phyloP scores from a whole-genome alignment of 805 yeast genomes.

The Metschnikowia proteae region DNA sequence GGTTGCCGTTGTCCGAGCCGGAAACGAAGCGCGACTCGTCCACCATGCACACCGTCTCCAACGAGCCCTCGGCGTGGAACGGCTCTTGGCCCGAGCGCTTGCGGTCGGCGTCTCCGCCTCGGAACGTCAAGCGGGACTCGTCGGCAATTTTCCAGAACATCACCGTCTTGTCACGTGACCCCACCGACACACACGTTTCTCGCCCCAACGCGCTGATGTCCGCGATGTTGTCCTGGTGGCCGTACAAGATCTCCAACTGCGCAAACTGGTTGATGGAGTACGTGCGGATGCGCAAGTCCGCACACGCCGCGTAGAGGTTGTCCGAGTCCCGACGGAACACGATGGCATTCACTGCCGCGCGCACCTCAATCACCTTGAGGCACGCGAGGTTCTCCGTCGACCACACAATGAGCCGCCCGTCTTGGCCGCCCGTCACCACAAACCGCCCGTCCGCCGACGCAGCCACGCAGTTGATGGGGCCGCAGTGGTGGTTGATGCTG shows the following conservation, averaged over 20 bases:
- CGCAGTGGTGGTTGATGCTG: conserved; percentile 68
- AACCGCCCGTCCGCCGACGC: conserved; percentile 83
- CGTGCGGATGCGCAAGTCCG: conserved; percentile 85
- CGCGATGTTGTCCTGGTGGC: conserved; percentile 87
- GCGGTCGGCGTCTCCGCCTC: conserved; percentile 71
- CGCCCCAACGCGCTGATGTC: conserved; percentile 77
- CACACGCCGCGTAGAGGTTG: conserved; percentile 88
- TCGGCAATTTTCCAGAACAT: conserved; percentile 97
- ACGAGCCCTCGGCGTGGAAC: conserved; percentile 70
- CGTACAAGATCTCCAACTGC: conserved; percentile 86
- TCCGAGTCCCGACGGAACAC: conserved; percentile 77
- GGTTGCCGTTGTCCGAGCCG: conserved; percentile 91
- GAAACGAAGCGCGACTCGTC: conserved; percentile 93
- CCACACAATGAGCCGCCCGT: conserved; percentile 80
- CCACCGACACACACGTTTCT: conserved; percentile 95
- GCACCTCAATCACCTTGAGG: conserved; percentile 71
- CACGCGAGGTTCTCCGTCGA: conserved; percentile 74
- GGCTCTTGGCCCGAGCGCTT: conserved; percentile 18
- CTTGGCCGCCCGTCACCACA: conserved; percentile 89
- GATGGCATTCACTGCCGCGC: conserved; percentile 68
- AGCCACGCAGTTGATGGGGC: conserved; percentile 72
- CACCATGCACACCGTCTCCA: conserved; percentile 85
- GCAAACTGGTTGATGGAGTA: conserved; percentile 82
- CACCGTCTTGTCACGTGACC: conserved; percentile 90
- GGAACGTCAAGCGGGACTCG: conserved; percentile 87